Evolutionary conservation across 495 filamentous ascomycete species (phyloP), one percentile per base, ranked within the genome.

Genomic region (Corynascus novoguineensis): DNA sequence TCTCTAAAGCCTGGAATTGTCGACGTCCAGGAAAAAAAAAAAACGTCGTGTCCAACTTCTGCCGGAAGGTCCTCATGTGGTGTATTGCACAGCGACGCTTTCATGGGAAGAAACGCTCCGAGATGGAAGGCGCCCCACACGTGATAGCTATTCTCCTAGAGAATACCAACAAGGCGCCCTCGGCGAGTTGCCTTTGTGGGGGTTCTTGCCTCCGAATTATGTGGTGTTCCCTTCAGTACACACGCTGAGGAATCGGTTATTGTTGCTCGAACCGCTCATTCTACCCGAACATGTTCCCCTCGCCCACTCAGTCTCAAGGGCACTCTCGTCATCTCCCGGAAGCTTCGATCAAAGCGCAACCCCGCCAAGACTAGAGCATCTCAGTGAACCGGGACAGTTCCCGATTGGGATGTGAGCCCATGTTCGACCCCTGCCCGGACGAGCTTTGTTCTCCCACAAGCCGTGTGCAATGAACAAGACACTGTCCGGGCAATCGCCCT

Each of bases 391-490:
- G 45, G 45, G n/a, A 32, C 27, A 32, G 45, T 28, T 48, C 45
- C 45, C 45, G 45, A 48, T 48, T 48, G 27, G 45, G 45, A 19
- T 19, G 45, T 17, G 12, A 45, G 22, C 40, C 40, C 40, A 24
- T 21, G 41, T 27, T 12, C 41, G 14, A 27, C 42, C 45, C 45
- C 28, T 29, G 45, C 12, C 45, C 27, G 10, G 17, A 17, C 45
- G 27, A 17, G 45, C n/a, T 17, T 48, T 48, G 45, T 48, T 31
- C 14, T 48, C 45, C 45, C 45, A 31, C 45, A 48, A n/a, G n/a
- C 37, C 37, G 37, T 41, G n/a, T 17, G 37, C 17, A 41, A 19
- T 41, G 12, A 15, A 41, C n/a, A n/a, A n/a, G n/a, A n/a, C 17
- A 4, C 29, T 31, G 29, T 31, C 29, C 29, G 29, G 29, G 29